phyloP scores from a whole-genome alignment of 495 filamentous ascomycete genomes.

The Penicillium goetzii region DNA sequence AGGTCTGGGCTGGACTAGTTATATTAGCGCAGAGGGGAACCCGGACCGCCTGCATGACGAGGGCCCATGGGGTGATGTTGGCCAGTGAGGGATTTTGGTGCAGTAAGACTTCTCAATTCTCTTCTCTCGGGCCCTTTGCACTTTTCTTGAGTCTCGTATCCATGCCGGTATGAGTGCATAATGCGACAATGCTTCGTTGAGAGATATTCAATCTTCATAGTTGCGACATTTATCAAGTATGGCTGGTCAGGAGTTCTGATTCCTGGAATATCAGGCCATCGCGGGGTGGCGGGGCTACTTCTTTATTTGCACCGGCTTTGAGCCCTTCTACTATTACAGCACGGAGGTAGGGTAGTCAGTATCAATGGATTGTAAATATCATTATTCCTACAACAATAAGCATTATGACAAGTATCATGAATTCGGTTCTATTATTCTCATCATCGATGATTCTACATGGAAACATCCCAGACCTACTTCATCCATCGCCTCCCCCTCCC shows the following conservation, averaged over 20 bases:
- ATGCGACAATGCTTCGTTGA: neutral
- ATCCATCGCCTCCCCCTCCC: neutral
- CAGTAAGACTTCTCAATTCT: neutral
- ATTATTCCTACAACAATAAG: neutral
- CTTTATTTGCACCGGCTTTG: neutral
- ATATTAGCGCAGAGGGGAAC: conserved; percentile 9
- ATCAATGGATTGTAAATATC: neutral
- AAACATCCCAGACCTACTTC: neutral
- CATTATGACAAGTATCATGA: neutral
- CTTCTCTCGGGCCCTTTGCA: neutral
- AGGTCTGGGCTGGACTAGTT: neutral
- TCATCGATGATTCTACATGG: neutral
- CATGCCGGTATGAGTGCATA: neutral
- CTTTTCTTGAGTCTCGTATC: neutral
- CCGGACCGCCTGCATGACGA: conserved; percentile 1
- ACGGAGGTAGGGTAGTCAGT: neutral
- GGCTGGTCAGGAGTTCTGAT: neutral
- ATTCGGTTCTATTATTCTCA: neutral
- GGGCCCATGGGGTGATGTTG: neutral
- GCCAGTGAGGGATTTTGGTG: neutral
- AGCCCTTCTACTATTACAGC: neutral
- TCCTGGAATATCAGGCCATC: neutral
- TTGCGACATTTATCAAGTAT: neutral
- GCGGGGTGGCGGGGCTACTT: neutral
- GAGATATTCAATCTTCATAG: neutral